Evolutionary conservation across 139 green algal genomes (phyloP).

Genomic region (Nannochloris sp.): DNA sequence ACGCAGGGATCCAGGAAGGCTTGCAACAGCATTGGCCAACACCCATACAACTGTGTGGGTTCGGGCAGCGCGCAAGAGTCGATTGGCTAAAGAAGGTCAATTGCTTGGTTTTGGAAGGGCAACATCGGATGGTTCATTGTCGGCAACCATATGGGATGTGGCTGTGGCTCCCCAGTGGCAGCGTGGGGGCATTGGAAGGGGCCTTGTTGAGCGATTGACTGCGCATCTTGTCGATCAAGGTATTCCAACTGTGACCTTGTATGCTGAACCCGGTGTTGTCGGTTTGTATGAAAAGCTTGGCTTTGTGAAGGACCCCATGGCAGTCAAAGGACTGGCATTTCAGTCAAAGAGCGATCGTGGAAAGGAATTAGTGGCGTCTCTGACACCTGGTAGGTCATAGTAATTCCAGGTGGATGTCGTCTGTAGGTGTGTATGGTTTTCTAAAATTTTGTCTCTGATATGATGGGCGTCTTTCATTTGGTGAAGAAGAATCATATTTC

Average conservation of each 20-base stretch:
- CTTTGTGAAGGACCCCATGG: constrained; percentile 59
- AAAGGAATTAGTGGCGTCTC: neutral
- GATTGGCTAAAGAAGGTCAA: constrained; percentile 29
- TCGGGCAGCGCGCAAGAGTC: constrained; percentile 35
- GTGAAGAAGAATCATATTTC: too few species aligned
- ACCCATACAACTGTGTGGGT: constrained; percentile 58
- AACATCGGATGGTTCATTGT: constrained; percentile 69
- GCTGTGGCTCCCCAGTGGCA: constrained; percentile 74
- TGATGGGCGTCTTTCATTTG: too few species aligned
- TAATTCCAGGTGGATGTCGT: neutral
- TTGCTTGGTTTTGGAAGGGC: constrained; percentile 76
- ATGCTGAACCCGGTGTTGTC: constrained; percentile 64
- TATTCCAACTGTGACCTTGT: constrained; percentile 73
- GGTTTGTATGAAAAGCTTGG: constrained; percentile 76
- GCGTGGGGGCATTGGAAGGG: constrained; percentile 59
- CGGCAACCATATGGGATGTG: constrained; percentile 82
- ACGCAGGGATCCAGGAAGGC: constrained; percentile 49
- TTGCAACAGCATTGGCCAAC: constrained; percentile 60
- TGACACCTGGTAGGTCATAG: neutral
- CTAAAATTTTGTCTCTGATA: neutral
- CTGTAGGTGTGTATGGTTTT: neutral
- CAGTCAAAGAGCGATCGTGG: constrained; percentile 18
- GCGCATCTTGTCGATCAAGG: constrained; percentile 47
- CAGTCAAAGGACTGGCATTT: constrained; percentile 72
- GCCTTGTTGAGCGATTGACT: constrained; percentile 69